phyloP scores from a whole-genome alignment of 176 grass and related monocot species.

The Elaeis guineensis region DNA sequence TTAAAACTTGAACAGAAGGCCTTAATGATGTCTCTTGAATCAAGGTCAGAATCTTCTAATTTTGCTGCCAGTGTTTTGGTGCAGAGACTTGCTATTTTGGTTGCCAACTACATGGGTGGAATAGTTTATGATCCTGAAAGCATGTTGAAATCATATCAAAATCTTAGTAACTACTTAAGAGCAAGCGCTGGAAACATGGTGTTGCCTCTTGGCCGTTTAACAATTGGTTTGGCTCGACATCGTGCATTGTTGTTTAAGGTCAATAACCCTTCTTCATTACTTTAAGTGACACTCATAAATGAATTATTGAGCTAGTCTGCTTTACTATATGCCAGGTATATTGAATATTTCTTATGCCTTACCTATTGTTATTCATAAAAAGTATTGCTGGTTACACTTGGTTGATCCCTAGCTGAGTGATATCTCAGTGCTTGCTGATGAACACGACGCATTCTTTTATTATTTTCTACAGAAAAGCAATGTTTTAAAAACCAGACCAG shows the following conservation, averaged over 20 bases:
- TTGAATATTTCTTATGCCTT: too few relatives aligned
- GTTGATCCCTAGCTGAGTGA: too few relatives aligned
- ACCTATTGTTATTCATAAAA: too few relatives aligned
- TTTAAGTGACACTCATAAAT: too few relatives aligned
- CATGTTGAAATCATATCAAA: slow-evolving; percentile 47
- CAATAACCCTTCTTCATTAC: slow-evolving; percentile 5
- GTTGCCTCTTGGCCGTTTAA: slow-evolving; percentile 72
- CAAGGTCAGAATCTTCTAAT: slow-evolving; percentile 42
- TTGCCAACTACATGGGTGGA: slow-evolving; percentile 90
- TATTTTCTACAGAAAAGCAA: too few relatives aligned
- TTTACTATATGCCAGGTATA: too few relatives aligned
- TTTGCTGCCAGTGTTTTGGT: slow-evolving; percentile 53
- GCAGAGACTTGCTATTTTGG: slow-evolving; percentile 62
- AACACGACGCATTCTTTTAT: too few relatives aligned
- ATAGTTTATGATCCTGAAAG: slow-evolving; percentile 61
- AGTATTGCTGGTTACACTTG: too few relatives aligned
- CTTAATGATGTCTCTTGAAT: slow-evolving; percentile 34
- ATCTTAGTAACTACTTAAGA: slow-evolving; percentile 47
- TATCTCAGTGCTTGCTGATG: too few relatives aligned
- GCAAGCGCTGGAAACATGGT: slow-evolving; percentile 48
- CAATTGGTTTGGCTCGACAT: slow-evolving; percentile 83
- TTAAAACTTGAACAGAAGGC: slow-evolving; percentile 72
- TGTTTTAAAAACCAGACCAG: too few relatives aligned
- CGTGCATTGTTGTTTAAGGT: slow-evolving; percentile 98
- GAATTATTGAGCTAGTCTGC: too few relatives aligned